Evolutionary conservation across 108 stramenopile genomes (phyloP).

Genomic region (Cyclostephanos invisitatus): DNA sequence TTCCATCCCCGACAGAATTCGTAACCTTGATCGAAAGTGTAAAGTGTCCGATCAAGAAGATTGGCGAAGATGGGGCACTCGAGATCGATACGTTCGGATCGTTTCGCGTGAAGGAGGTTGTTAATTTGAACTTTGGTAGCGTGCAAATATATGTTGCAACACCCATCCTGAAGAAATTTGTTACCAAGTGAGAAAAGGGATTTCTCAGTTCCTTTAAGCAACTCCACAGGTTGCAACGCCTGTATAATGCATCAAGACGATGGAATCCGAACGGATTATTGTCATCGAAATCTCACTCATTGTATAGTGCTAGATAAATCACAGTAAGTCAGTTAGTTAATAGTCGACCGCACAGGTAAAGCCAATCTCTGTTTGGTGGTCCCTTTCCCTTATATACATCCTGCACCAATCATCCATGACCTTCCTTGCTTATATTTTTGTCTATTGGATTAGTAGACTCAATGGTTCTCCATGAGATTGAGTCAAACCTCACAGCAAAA

Average conservation of each 20-base stretch:
- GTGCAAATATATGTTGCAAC: conserved; percentile 74
- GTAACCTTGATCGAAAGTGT: conserved; percentile 53
- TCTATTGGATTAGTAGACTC: too few relatives aligned
- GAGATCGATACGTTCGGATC: conserved; percentile 45
- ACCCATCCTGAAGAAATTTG: conserved; percentile 38
- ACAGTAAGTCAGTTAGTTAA: too few relatives aligned
- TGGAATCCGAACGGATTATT: background rate
- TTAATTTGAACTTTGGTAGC: conserved; percentile 78
- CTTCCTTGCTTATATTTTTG: too few relatives aligned
- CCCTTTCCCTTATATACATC: too few relatives aligned
- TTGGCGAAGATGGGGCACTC: conserved; percentile 23
- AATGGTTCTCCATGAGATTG: too few relatives aligned
- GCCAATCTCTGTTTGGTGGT: too few relatives aligned
- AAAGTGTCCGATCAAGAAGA: conserved; percentile 40
- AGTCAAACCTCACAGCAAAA: too few relatives aligned
- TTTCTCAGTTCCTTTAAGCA: background rate
- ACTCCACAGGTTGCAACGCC: background rate
- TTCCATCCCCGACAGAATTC: conserved; percentile 80
- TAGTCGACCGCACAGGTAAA: too few relatives aligned
- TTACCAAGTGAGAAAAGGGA: conserved; percentile 21
- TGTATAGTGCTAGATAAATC: too few relatives aligned
- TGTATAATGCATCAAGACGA: background rate
- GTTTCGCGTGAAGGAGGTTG: conserved; percentile 61
- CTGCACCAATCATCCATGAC: too few relatives aligned
- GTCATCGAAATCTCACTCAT: background rate